Evolutionary conservation across 306 rosid genomes (phyloP).

Genomic region (Gastrolobium bilobum): DNA sequence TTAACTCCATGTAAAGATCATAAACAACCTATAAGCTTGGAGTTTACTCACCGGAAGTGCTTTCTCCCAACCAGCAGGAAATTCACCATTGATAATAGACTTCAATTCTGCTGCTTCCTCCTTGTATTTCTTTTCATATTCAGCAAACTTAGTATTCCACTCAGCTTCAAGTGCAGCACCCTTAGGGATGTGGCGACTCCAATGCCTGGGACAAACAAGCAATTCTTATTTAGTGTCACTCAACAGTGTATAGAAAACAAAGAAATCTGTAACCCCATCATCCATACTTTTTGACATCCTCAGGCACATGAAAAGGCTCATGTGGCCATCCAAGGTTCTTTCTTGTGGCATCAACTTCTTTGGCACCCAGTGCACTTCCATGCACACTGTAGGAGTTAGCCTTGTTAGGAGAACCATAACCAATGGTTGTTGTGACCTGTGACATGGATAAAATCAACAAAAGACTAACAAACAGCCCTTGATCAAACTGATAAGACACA

Average conservation of each 20-base stretch:
- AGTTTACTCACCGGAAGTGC: conserved; percentile 90
- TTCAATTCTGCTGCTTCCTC: conserved; percentile 89
- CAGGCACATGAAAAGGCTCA: conserved; percentile 99
- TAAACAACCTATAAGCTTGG: conserved; percentile 5
- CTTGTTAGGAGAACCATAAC: conserved; percentile 98
- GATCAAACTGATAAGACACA: background rate
- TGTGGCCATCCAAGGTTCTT: conserved; percentile 92
- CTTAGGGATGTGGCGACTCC: conserved; percentile 87
- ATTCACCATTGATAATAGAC: conserved; percentile 73
- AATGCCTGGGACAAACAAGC: conserved; percentile 67
- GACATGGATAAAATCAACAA: conserved; percentile 41
- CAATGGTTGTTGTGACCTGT: conserved; percentile 97
- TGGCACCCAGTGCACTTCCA: conserved; percentile 97
- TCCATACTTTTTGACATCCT: conserved; percentile 86
- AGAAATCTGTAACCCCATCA: conserved; percentile 33
- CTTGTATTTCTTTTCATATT: conserved; percentile 86
- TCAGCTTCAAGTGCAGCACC: conserved; percentile 89
- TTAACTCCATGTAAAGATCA: background rate
- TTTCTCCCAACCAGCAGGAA: conserved; percentile 96
- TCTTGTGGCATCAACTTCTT: conserved; percentile 99
- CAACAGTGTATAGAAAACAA: conserved; percentile 11
- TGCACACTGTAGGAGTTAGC: conserved; percentile 97
- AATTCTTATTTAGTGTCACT: conserved; percentile 40
- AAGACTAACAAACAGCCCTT: background rate
- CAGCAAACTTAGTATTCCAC: conserved; percentile 94